Evolutionary conservation across 2,329 filamentous ascomycete species (phyloP).

Genomic region (Ambrosiella beaveri): DNA sequence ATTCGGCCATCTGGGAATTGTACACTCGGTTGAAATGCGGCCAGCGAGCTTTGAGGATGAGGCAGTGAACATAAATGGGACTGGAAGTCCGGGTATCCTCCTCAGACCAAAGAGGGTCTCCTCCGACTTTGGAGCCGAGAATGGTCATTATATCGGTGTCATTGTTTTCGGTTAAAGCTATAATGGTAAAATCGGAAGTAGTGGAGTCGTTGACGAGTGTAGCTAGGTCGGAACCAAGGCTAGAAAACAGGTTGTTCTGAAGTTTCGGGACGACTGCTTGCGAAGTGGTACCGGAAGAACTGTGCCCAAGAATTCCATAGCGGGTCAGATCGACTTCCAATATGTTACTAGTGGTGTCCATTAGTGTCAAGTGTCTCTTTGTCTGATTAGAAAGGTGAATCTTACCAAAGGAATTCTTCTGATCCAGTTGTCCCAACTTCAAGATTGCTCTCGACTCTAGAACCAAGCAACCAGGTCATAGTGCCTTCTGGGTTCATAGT

Average conservation of each 20-base stretch:
- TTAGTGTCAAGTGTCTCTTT: conserved; percentile 13
- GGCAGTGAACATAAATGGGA: conserved; percentile 85
- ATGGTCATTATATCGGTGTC: conserved; percentile 67
- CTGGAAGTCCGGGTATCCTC: conserved; percentile 50
- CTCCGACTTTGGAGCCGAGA: conserved; percentile 69
- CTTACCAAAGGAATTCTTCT: conserved; percentile 66
- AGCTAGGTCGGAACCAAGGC: conserved; percentile 70
- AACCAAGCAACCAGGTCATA: conserved; percentile 92
- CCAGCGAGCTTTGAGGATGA: conserved; percentile 90
- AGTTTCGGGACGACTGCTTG: conserved; percentile 24
- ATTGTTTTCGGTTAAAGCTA: conserved; percentile 59
- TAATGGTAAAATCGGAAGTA: conserved; percentile 81
- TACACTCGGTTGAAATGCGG: conserved; percentile 89
- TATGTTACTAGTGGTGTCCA: conserved; percentile 45
- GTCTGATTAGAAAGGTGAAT: not conserved
- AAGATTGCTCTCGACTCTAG: conserved; percentile 55
- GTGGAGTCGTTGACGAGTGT: conserved; percentile 71
- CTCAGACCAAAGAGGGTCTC: conserved; percentile 52
- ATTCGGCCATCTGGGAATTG: conserved; percentile 89
- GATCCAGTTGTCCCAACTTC: conserved; percentile 52
- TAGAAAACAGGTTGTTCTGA: no score
- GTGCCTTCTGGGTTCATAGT: conserved; percentile 90
- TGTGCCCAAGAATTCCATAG: conserved; percentile 63
- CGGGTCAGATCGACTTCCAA: conserved; percentile 83
- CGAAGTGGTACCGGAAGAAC: conserved; percentile 25